Percentiles rank a stretch among this genome's conserved stretches.
These are phyloP conservation scores for Solanum chilense DNA, from an alignment of 257 asterid genomes.

Conservation along the genomic window DNA sequence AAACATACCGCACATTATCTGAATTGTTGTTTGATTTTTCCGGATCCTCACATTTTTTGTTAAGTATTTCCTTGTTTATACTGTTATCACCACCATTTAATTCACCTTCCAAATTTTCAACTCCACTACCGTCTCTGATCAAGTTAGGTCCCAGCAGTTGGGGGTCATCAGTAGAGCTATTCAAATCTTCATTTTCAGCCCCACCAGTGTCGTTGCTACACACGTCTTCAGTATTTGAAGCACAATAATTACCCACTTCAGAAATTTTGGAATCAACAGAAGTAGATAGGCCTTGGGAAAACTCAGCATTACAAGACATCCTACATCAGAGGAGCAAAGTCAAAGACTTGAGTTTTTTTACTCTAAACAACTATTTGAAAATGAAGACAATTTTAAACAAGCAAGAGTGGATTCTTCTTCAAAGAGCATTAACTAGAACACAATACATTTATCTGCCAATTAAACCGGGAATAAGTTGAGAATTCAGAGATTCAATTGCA, in stretches of 20 bases:
- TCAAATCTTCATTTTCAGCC: slow-evolving; percentile 18
- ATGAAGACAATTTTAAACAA: not conserved
- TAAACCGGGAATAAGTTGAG: not conserved
- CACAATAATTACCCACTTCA: slow-evolving; percentile 19
- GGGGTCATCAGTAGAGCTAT: slow-evolving; percentile 6
- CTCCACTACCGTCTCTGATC: slow-evolving; percentile 11
- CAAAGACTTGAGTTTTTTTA: not conserved
- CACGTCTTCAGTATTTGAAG: slow-evolving; percentile 9
- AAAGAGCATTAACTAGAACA: not conserved
- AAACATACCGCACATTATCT: not conserved
- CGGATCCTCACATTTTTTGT: not conserved
- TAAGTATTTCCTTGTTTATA: not conserved
- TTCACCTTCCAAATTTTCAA: slow-evolving; percentile 18
- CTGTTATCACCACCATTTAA: slow-evolving; percentile 6
- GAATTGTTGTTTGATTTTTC: not conserved
- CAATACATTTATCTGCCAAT: not conserved
- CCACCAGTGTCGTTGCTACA: slow-evolving; percentile 9
- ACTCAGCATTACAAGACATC: slow-evolving; percentile 1
- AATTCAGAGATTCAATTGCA: not conserved
- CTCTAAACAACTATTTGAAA: not conserved
- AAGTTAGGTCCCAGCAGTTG: slow-evolving; percentile 14
- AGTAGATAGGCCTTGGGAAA: slow-evolving; percentile 9
- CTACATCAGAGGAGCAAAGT: not conserved
- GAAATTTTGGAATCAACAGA: slow-evolving; percentile 20
- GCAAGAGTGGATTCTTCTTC: not conserved